Evolutionary conservation across 495 filamentous ascomycete genomes (phyloP).

Genomic region (Astrothelium subdiscretum): DNA sequence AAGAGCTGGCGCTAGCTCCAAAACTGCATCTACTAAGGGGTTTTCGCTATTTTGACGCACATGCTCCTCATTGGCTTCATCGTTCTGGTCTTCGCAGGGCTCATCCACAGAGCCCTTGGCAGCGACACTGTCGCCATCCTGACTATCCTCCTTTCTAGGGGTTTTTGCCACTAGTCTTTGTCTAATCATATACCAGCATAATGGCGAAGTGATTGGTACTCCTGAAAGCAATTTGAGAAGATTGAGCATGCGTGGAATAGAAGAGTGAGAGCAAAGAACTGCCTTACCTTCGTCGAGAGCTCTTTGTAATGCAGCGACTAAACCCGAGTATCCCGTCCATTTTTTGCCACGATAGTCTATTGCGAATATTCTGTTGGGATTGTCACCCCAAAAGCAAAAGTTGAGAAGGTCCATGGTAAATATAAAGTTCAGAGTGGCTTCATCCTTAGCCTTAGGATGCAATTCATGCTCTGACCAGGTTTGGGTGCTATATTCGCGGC

Average conservation of each 20-base stretch:
- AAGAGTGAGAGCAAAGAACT: constrained; percentile 1
- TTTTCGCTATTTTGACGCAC: background rate
- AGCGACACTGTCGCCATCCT: background rate
- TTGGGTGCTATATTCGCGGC: constrained; percentile 69
- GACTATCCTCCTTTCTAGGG: background rate
- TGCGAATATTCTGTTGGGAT: constrained; percentile 51
- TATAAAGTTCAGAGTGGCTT: constrained; percentile 74
- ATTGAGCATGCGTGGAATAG: background rate
- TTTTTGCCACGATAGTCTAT: constrained; percentile 66
- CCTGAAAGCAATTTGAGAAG: constrained; percentile 30
- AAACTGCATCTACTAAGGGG: background rate
- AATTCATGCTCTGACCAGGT: constrained; percentile 82
- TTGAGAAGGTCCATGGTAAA: constrained; percentile 96
- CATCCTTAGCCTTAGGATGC: constrained; percentile 73
- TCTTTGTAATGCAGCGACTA: constrained; percentile 75
- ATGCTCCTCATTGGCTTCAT: background rate
- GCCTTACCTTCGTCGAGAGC: constrained; percentile 74
- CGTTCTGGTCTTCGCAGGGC: background rate
- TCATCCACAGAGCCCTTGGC: background rate
- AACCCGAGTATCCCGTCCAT: constrained; percentile 93
- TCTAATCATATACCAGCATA: constrained; percentile 52
- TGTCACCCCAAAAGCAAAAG: constrained; percentile 88
- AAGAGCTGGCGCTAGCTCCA: background rate
- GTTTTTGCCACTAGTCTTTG: background rate
- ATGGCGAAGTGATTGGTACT: constrained; percentile 79